A percentile compares a stretch with the other conserved stretches of the same genome.
Evolutionary conservation across 495 filamentous ascomycete species (phyloP).

Genomic region (Daldinia vernicosa): DNA sequence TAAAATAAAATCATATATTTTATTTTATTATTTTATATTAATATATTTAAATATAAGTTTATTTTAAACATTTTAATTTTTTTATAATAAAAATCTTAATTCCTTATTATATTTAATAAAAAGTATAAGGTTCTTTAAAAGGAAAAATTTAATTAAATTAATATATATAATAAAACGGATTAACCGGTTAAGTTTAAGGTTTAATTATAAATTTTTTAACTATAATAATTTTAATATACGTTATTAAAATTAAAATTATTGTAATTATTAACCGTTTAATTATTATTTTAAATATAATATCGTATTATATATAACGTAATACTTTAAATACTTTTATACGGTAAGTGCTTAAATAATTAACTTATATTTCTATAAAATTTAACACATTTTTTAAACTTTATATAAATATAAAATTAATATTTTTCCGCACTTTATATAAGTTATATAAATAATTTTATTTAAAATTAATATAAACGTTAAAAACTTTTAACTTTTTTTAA

Average conservation of each 20-base stretch:
- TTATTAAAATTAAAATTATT: neutral
- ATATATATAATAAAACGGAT: neutral
- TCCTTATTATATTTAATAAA: neutral
- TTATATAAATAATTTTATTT: neutral
- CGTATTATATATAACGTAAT: neutral
- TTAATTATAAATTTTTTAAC: constrained; percentile 1
- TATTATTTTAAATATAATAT: neutral
- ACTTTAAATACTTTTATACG: neutral
- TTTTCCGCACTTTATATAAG: neutral
- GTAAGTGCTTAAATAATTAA: neutral
- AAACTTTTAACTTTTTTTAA: neutral
- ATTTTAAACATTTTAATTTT: constrained; percentile 4
- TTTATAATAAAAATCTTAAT: constrained; percentile 2
- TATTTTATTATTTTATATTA: constrained; percentile 4
- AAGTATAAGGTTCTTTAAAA: no score
- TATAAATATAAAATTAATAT: neutral
- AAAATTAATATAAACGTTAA: neutral
- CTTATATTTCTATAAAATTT: neutral
- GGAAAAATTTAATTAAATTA: neutral
- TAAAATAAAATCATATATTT: neutral
- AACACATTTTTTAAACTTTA: neutral
- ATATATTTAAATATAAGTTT: neutral
- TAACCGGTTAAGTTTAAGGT: neutral
- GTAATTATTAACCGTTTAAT: neutral
- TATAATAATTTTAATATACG: constrained; percentile 1